Evolutionary conservation across 148 eudicot species (phyloP), one percentile per base, ranked within the genome.

Genomic region (Vaccinium vitisidaea): DNA sequence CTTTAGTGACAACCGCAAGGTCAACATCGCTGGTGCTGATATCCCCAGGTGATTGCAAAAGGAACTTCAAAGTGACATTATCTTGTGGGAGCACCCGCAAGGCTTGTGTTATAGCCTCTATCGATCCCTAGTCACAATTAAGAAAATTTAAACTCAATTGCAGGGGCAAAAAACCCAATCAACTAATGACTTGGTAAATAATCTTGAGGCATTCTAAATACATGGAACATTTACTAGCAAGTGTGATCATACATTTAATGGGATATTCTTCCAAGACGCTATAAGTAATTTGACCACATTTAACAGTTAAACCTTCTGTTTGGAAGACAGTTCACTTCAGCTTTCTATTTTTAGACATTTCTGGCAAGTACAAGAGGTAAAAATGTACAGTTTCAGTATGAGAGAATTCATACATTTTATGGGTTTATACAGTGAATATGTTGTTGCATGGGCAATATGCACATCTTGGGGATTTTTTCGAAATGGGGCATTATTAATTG

Each of bases 1-100:
- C 96, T 90, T 95, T 90, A 87, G 90, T 90, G 79, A 98, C 95
- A n/a, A 90, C 90, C 2, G 99, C 98, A 86, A 97, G 99, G 90
- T 97, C 99, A 73, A 97, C 92, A 87, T 97, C 99, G 85, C 99
- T 93, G 19, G 91, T 83, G 91, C 89, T 94, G 86, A 95, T 89
- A 87, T 97, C 99, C 75, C 99, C 99, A 13, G 98, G 88, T 86
- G 96, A 95, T 90, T 97, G 98, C 87, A 97, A 89, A 58, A 97
- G 89, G 84, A 97, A 97, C 86, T 95, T 95, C 87, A 97, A 82
- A 88, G 93, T 89, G 36, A 97, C 93, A 84, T 93, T 97, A 75
- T 90, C 92, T 83, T 95, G 99, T 78, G 99, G 99, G 83, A 97
- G 99, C 86, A 88, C 94, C 84, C 92, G 93, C 67, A 97, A 90